These are phyloP conservation scores for Withania somnifera DNA, from an alignment of 305 asterid genomes.

Conservation along the genomic window DNA sequence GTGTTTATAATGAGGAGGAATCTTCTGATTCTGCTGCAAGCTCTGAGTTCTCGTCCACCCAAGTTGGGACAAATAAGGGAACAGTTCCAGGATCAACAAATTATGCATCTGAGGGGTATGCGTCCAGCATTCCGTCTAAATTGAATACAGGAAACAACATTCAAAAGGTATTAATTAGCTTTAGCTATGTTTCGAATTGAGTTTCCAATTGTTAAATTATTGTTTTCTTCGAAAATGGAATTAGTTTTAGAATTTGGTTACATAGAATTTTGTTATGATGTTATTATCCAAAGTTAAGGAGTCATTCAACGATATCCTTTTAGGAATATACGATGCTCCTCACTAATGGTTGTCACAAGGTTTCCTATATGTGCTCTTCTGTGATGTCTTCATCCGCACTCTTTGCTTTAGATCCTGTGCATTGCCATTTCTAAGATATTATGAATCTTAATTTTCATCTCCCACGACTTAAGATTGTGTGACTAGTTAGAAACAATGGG, in stretches of 20 bases:
- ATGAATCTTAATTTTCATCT: neutral
- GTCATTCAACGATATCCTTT: neutral
- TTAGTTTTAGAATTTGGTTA: neutral
- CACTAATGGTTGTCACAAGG: neutral
- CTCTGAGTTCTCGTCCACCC: conserved; percentile 38
- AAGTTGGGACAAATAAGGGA: conserved; percentile 20
- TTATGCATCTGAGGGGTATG: conserved; percentile 16
- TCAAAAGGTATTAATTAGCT: conserved; percentile 17
- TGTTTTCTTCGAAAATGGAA: neutral
- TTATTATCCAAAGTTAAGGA: neutral
- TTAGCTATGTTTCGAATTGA: neutral
- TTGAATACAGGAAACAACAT: conserved; percentile 11
- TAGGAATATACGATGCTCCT: neutral
- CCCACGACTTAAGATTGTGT: neutral
- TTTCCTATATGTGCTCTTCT: neutral
- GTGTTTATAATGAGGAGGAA: conserved; percentile 33
- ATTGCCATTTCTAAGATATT: neutral
- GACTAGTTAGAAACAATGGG: neutral
- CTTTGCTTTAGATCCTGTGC: neutral
- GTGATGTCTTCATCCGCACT: neutral
- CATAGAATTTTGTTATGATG: neutral
- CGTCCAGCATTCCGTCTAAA: conserved; percentile 19
- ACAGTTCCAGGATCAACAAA: conserved; percentile 11
- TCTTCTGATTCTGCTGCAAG: conserved; percentile 34
- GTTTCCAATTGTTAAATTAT: neutral